phyloP scores from a whole-genome alignment of 768 basidiomycete genomes.

The Steccherinum ochraceum region DNA sequence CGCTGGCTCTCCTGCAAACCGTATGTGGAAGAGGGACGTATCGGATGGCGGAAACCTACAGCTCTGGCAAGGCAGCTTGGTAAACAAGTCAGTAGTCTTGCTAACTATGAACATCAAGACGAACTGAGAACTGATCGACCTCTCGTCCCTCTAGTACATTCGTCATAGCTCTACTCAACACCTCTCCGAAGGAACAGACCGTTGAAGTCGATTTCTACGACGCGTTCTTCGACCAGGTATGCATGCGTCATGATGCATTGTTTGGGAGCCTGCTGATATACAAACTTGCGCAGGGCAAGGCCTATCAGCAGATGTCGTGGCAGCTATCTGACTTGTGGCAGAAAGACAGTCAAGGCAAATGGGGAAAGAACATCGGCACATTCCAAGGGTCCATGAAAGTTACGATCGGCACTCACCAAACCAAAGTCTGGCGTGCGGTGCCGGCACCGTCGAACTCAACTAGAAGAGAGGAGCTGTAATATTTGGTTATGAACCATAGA shows the following conservation, averaged over 20 bases:
- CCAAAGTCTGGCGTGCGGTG: conserved; percentile 24
- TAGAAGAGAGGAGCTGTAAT: not conserved
- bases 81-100: conserved; percentile 22
- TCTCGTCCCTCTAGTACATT: conserved; percentile 17
- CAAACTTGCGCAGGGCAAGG: conserved; percentile 12
- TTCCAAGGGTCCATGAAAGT: conserved; percentile 19
- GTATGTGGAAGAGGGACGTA: conserved; percentile 27
- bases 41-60: conserved; percentile 23
- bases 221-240: conserved; percentile 29
- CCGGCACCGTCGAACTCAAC: conserved; percentile 8
- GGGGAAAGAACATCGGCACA: conserved; percentile 22
- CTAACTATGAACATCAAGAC: not conserved
- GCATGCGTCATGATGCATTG: no score
- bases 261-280: not conserved
- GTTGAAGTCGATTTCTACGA: conserved; percentile 24
- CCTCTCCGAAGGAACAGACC: conserved; percentile 23
- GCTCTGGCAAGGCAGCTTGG: conserved; percentile 27
- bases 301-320: conserved; percentile 18
- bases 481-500: no score
- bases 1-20: conserved; percentile 23
- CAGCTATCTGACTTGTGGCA: conserved; percentile 30
- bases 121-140: not conserved
- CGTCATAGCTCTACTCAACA: conserved; percentile 31
- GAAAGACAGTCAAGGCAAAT: conserved; percentile 19
- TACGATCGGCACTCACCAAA: conserved; percentile 23